Evolutionary conservation across 2,329 filamentous ascomycete genomes (phyloP), one percentile per base, ranked within the genome.

Genomic region (Claviceps maximensis): DNA sequence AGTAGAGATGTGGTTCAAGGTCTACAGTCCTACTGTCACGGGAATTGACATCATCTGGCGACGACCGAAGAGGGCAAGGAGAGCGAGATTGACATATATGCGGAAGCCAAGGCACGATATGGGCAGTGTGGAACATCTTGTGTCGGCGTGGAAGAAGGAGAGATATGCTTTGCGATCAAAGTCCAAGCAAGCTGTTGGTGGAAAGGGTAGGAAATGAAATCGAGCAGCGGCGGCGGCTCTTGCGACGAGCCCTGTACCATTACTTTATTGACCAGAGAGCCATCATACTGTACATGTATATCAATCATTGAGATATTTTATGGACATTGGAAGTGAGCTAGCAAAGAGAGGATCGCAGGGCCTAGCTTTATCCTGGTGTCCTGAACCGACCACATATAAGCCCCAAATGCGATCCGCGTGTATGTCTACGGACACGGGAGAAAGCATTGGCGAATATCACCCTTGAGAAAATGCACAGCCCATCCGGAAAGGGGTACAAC

Each of bases 1-100:
- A 56, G 88, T 95, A 55, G 93, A 98, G 78, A 93, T 95, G 88
- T 95, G 89, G 84, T 89, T 87, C 71, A 98, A 98, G 76, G 77
- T 97, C 55, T 97, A 93, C 75, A 87, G 82, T 65, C 91, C 91
- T 56, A 86, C 87, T 65, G 85, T 97, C 33, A 82, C 86, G 66
- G 88, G 87, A 58, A 89, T 98, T 63, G 91, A 98, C 72, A 85
- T 98, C 61, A 87, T 97, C 69, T 88, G 95, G 80, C 77, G 91
- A 62, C 79, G 82, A 58, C 78, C 80, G 64, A 93, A 89, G 84
- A 81, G 89, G 68, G 88, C 89, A 59, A 84, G 90, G 66, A 81
- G 93, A 63, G 91, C 90, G 27, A 78, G 89, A 60, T 75, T 98
- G 68, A 95, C 87, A 63, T 97, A 91, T 70, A 86, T 98, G 86